Conservation (phyloP, 495 filamentous ascomycete species). For the Viridothelium virens region DNA sequence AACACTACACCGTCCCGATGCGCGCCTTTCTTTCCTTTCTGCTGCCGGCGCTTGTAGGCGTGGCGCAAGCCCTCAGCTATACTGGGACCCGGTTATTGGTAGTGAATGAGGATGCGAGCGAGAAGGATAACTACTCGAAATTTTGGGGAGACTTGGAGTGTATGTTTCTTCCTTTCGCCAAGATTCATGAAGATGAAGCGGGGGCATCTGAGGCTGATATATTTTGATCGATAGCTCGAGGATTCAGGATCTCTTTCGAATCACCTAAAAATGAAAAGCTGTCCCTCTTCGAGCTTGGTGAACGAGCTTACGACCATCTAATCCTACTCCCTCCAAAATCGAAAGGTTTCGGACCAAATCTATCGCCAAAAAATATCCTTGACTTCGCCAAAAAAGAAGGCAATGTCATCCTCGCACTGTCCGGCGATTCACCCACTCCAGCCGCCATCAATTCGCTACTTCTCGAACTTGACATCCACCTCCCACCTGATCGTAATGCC, state of each 20-base stretch:
- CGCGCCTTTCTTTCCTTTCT: conserved; percentile 66
- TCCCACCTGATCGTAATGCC: conserved; percentile 74
- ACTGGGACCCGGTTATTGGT: conserved; percentile 77
- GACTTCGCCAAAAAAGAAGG: conserved; percentile 86
- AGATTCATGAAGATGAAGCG: background rate
- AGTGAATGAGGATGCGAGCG: conserved; percentile 70
- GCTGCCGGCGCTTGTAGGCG: conserved; percentile 53
- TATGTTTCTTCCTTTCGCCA: conserved; percentile 33
- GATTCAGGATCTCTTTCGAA: conserved; percentile 70
- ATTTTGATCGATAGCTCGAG: conserved; percentile 52
- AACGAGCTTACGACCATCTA: conserved; percentile 82
- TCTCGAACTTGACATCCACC: conserved; percentile 81
- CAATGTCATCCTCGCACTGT: conserved; percentile 86
- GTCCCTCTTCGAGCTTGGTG: conserved; percentile 77
- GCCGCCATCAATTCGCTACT: conserved; percentile 76
- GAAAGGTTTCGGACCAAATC: conserved; percentile 81
- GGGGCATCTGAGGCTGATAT: background rate
- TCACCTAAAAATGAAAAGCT: conserved; percentile 79
- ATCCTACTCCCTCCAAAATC: conserved; percentile 78
- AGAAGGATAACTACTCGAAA: conserved; percentile 71
- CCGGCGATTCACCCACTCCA: conserved; percentile 62
- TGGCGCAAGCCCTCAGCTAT: conserved; percentile 68
- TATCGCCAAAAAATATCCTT: conserved; percentile 79
- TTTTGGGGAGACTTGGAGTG: conserved; percentile 77
- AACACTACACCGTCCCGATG: conserved; percentile 46